These are phyloP conservation scores for Pisolithus orientalis DNA, from an alignment of 768 basidiomycete genomes.

Conservation along the genomic window DNA sequence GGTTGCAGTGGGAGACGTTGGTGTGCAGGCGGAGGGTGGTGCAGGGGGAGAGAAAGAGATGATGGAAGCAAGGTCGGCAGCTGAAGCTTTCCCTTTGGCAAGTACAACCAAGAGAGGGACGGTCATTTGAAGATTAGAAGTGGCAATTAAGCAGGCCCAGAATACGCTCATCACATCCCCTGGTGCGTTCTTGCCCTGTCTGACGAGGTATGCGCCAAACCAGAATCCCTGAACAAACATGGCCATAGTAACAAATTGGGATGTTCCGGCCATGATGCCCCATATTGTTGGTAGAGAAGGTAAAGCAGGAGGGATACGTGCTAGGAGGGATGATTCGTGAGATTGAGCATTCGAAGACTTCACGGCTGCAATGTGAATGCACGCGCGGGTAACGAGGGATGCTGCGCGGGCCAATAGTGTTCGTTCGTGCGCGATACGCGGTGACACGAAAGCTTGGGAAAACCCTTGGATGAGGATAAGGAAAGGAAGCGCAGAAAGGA, in stretches of 20 bases:
- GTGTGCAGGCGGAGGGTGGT: constrained; percentile 29
- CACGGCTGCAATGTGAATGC: constrained; percentile 77
- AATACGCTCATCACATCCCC: constrained; percentile 95
- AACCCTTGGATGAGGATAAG: constrained; percentile 70
- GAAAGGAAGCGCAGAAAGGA: constrained; percentile 83
- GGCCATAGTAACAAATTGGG: constrained; percentile 78
- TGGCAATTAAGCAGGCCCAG: constrained; percentile 93
- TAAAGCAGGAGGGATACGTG: constrained; percentile 41
- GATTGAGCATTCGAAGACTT: constrained; percentile 84
- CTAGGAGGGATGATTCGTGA: constrained; percentile 45
- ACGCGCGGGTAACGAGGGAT: constrained; percentile 72
- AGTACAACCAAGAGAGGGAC: constrained; percentile 76
- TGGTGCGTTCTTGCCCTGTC: constrained; percentile 57
- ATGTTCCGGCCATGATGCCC: constrained; percentile 61
- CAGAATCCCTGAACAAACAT: constrained; percentile 98
- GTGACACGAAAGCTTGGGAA: constrained; percentile 63
- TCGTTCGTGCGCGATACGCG: constrained; percentile 65
- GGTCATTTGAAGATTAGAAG: constrained; percentile 80
- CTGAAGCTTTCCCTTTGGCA: constrained; percentile 51
- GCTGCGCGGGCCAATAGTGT: constrained; percentile 63
- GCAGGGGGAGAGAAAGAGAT: constrained; percentile 19
- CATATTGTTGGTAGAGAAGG: constrained; percentile 60
- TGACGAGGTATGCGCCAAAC: constrained; percentile 88
- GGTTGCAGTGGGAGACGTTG: neutral
- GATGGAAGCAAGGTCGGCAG: constrained; percentile 21